Conservation (phyloP, 202 grass and related monocot genomes). For the Schoenoplectus tabernaemontani region DNA sequence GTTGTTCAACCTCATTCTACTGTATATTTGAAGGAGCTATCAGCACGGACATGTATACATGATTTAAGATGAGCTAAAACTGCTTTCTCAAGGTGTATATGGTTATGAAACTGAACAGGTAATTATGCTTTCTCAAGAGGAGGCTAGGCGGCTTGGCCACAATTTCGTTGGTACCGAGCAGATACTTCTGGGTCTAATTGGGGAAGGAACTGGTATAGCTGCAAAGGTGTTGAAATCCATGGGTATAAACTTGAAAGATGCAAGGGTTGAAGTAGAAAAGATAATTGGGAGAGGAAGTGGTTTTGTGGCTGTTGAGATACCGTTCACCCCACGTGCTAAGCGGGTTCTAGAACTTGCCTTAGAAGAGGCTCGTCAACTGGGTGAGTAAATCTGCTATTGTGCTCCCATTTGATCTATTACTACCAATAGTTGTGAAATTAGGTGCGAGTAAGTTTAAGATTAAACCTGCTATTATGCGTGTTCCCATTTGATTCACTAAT, state of each 20-base stretch:
- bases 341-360: conserved; percentile 81
- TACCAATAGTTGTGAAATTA: background rate
- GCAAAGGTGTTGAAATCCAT: conserved; percentile 93
- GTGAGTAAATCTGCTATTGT: conserved; percentile 25
- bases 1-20: background rate
- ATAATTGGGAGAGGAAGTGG: conserved; percentile 81
- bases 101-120: conserved; percentile 25
- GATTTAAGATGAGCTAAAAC: background rate
- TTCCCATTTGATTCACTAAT: background rate
- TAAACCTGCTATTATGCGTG: too few species aligned
- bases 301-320: conserved; percentile 90
- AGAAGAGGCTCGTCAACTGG: conserved; percentile 83
- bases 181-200: conserved; percentile 76
- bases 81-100: background rate
- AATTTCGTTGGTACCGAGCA: conserved; percentile 89
- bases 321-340: conserved; percentile 79
- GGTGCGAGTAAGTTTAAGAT: background rate
- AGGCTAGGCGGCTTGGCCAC: conserved; percentile 77
- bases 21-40: background rate
- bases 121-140: conserved; percentile 89
- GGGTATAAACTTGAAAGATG: conserved; percentile 97
- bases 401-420: background rate
- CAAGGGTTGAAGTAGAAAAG: conserved; percentile 84
- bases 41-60: background rate
- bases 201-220: conserved; percentile 87